Evolutionary conservation across 2,329 filamentous ascomycete genomes (phyloP).

Genomic region (Elsinoe necatrix): DNA sequence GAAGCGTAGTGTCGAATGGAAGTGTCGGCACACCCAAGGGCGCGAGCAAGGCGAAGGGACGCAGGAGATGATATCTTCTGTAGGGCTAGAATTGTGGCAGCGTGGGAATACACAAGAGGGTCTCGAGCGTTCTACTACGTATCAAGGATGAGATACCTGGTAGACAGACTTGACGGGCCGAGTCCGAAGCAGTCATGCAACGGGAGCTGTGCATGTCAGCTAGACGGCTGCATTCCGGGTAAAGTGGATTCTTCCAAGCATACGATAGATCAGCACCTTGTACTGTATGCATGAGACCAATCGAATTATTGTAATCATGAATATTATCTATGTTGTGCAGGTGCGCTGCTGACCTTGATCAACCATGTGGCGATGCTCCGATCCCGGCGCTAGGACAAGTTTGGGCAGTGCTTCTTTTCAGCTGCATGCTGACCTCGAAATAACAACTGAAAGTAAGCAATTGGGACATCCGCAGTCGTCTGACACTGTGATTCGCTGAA

Average conservation of each 20-base stretch:
- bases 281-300: not conserved
- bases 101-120: not conserved
- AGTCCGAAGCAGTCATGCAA: not conserved
- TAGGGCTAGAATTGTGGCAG: not conserved
- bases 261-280: not conserved
- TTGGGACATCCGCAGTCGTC: too few species aligned
- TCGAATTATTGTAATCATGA: not conserved
- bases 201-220: not conserved
- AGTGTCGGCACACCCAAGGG: constrained; percentile 40
- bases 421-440: not conserved
- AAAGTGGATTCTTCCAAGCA: not conserved
- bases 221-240: not conserved
- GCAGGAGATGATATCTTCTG: constrained; percentile 32
- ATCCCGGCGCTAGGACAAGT: not conserved
- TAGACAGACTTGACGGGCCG: not conserved
- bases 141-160: not conserved
- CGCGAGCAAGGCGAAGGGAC: constrained; percentile 40
- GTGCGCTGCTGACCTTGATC: too few species aligned
- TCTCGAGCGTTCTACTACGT: not conserved
- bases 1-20: constrained; percentile 72
- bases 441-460: not conserved
- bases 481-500: too few species aligned
- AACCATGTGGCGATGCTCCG: not conserved
- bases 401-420: not conserved
- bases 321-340: too few species aligned